Base-by-base conservation (phyloP, 176 grass and related monocot species). In the Triticum timopheevii region DNA sequence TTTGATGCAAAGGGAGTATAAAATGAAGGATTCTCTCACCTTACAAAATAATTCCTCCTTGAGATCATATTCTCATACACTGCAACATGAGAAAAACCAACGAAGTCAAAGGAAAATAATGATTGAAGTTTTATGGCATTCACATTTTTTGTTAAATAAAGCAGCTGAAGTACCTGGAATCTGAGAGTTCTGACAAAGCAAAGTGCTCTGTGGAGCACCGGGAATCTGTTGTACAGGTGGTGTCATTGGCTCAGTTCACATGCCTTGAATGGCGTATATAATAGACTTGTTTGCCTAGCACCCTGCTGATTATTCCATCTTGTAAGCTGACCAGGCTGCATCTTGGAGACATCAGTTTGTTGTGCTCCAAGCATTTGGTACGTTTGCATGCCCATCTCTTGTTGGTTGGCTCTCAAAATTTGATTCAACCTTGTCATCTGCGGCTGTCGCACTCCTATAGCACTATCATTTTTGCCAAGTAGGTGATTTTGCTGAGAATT, bases 1-100 rank as follows among this genome's bases (percentile, higher is more conserved):
- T 40, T 40, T 40, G 39, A 40, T 40, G 39, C 39, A 40, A 2
- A 40, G 39, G 39, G 39, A 10, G 39, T 40, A 74, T 39, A 77
- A 28, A n/a, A 59, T 44, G 59, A 1, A 22, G 7, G 75, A 79
- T 15, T 15, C 44, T 20, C 17, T 68, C 62, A 88, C 79, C 71
- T 77, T n/a, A 34, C 82, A 80, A 66, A 68, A 76, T 17, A 77
- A 69, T 58, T 88, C 63, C 34, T 82, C 86, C 45, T 11, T 73
- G 33, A 63, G 28, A 22, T 87, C 61, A 19, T n/a, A 47, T 82
- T 82, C 59, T 38, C n/a, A 36, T 54, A 28, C 24, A 68, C 13
- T 22, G 5, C 8, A 78, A 23, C 11, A 12, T 50, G 49, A 25
- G 38, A 19, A 6, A n/a, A 22, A 54, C 52, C 20, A 45, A 20